Percentiles rank a stretch among this genome's conserved stretches.
These are phyloP conservation scores for Colletotrichum gloeosporioides DNA, from an alignment of 2,329 filamentous ascomycete genomes.

Conservation along the genomic window DNA sequence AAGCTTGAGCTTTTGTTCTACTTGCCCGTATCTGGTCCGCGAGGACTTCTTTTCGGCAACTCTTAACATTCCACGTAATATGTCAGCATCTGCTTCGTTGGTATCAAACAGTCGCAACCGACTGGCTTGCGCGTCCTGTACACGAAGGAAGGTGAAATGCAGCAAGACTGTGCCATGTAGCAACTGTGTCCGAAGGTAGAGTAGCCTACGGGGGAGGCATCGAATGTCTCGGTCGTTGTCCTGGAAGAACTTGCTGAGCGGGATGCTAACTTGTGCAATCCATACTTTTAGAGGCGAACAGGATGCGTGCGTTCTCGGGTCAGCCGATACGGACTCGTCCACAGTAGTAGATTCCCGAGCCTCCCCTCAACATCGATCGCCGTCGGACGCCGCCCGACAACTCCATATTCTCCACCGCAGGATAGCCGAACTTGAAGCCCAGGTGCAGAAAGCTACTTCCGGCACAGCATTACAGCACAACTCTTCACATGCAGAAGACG, in stretches of 20 bases:
- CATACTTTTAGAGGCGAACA: not conserved
- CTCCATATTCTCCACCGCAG: not conserved
- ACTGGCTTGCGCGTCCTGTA: slow-evolving; percentile 26
- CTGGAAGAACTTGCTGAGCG: not conserved
- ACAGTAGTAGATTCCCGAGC: not conserved
- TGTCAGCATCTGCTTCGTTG: not conserved
- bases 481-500: not conserved
- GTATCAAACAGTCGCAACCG: not conserved
- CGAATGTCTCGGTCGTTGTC: not conserved
- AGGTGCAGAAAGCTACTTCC: not conserved
- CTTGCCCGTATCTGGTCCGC: not conserved
- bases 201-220: not conserved
- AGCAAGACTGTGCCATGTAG: slow-evolving; percentile 29
- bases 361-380: not conserved
- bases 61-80: not conserved
- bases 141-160: slow-evolving; percentile 28
- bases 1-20: not conserved
- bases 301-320: not conserved
- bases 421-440: not conserved
- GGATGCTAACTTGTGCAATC: not conserved
- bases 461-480: not conserved
- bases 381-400: not conserved
- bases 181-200: slow-evolving; percentile 26
- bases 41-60: not conserved
- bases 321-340: not conserved